Evolutionary conservation across 2,329 filamentous ascomycete genomes (phyloP), one percentile per base, ranked within the genome.

Genomic region (Calonectria hongkongensis): DNA sequence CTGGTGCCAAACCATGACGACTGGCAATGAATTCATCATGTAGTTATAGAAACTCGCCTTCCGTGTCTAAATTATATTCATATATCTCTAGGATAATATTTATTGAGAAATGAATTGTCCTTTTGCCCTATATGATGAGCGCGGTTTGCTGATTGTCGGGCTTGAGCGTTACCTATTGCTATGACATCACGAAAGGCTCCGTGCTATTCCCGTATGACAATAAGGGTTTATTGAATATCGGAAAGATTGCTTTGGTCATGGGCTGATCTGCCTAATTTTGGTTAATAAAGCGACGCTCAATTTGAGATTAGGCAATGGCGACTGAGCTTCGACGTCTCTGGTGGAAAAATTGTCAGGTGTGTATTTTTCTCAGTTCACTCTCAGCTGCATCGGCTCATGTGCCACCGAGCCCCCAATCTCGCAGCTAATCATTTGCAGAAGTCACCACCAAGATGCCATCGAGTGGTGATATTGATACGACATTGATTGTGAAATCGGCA

Each of bases 371-470:
- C 7, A 21, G 18, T 47, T n/a, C 8, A 21, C 43, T 3, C n/a
- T 47, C 43, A 47, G 43, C 43, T 47, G 43, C 43, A 47, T 47
- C 43, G 43, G 43, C 43, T 10, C 43, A 47, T 47, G 43, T 47
- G 43, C 18, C 3, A 47, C 43, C 43, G 43, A 47, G 43, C 43
- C 43, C 43, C 43, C 18, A 21, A 47, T 2, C 7, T 47, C 10
- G n/a, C 43, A 47, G 43, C 16, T 47, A n/a, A 47, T 47, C 43
- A 47, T 47, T 8, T 8, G 18, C 43, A n/a, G 43, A 47, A 47
- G 18, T 6, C 43, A n/a, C 18, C 18, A 10, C 18, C n/a, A 47
- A 21, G n/a, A 21, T 47, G 43, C 18, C 43, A 21, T 47, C 7
- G n/a, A n/a, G n/a, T 6, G 18, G n/a, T 21, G 43, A 21, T n/a